A percentile compares a stretch with the other conserved stretches of the same genome.
Evolutionary conservation across 371 early-diverging fungal species (phyloP).

Genomic region (Gilbertella persicaria): DNA sequence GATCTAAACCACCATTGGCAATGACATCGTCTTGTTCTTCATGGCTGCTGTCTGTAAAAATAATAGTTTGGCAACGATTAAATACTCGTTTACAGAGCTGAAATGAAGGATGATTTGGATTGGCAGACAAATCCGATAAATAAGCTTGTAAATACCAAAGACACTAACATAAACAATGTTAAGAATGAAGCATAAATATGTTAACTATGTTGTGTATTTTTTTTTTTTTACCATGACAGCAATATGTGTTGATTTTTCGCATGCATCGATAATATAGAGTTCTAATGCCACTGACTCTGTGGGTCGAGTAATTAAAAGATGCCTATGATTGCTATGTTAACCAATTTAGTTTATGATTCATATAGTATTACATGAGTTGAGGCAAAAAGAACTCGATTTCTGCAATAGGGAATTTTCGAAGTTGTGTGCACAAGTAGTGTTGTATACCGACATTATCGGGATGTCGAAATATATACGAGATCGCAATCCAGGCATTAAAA

Average conservation of each 20-base stretch:
- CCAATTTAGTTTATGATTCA: constrained; percentile 1
- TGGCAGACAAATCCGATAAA: constrained; percentile 60
- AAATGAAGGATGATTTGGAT: constrained; percentile 62
- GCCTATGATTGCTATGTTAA: constrained; percentile 46
- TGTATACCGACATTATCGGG: constrained; percentile 86
- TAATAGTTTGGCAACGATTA: constrained; percentile 71
- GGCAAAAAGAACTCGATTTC: constrained; percentile 87
- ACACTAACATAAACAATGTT: constrained; percentile 44
- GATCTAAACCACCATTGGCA: constrained; percentile 9
- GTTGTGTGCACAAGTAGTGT: constrained; percentile 87
- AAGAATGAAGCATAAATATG: neutral
- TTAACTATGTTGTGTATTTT: neutral
- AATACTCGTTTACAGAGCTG: constrained; percentile 74
- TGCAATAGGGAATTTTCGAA: constrained; percentile 72
- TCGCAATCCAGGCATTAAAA: constrained; percentile 89
- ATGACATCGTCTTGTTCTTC: constrained; percentile 49
- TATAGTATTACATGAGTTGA: constrained; percentile 72
- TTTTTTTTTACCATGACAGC: constrained; percentile 69
- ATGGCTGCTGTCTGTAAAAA: constrained; percentile 47
- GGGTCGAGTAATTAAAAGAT: constrained; percentile 73
- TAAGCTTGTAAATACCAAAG: constrained; percentile 89
- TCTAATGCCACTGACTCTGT: constrained; percentile 76
- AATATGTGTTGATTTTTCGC: constrained; percentile 75
- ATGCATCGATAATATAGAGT: constrained; percentile 68
- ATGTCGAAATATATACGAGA: constrained; percentile 89